Evolutionary conservation across 1,284 basidiomycete species (phyloP).

Genomic region (Ceratobasidium sp.): DNA sequence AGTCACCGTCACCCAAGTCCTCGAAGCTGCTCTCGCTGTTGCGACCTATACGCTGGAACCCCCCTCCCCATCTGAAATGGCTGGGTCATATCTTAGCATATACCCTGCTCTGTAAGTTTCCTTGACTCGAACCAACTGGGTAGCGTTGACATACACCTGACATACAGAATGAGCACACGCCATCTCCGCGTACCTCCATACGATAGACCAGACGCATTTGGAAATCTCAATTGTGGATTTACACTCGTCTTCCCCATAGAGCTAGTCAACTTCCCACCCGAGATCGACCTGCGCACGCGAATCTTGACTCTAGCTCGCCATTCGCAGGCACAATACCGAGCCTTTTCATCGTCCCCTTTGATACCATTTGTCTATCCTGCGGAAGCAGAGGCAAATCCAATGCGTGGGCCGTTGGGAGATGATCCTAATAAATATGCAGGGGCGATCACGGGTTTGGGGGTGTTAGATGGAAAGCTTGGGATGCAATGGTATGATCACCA

Average conservation of each 20-base stretch:
- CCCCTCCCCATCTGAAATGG: neutral
- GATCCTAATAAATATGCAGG: slow-evolving; percentile 20
- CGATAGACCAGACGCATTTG: slow-evolving; percentile 14
- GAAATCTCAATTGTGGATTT: slow-evolving; percentile 33
- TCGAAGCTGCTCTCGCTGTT: slow-evolving; percentile 29
- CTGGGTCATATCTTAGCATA: slow-evolving; percentile 1
- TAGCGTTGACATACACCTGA: neutral
- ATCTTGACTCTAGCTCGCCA: slow-evolving; percentile 10
- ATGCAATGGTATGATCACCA: neutral
- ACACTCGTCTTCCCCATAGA: slow-evolving; percentile 10
- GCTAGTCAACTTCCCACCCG: neutral
- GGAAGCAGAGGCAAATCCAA: slow-evolving; percentile 12
- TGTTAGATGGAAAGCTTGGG: slow-evolving; percentile 16
- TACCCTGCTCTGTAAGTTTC: slow-evolving; percentile 21
- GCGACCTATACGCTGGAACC: slow-evolving; percentile 34
- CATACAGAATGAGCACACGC: slow-evolving; percentile 38
- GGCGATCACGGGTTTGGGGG: slow-evolving; percentile 21
- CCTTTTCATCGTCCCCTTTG: slow-evolving; percentile 14
- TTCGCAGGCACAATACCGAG: slow-evolving; percentile 12
- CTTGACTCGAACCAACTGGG: neutral
- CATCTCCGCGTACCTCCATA: slow-evolving; percentile 30
- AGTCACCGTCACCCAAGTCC: slow-evolving; percentile 16
- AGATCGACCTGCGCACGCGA: neutral
- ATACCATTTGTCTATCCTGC: slow-evolving; percentile 16
- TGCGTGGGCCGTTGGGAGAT: slow-evolving; percentile 26